Base-by-base conservation (phyloP, 129 eudicot species). In the Ambrosia trifida region DNA sequence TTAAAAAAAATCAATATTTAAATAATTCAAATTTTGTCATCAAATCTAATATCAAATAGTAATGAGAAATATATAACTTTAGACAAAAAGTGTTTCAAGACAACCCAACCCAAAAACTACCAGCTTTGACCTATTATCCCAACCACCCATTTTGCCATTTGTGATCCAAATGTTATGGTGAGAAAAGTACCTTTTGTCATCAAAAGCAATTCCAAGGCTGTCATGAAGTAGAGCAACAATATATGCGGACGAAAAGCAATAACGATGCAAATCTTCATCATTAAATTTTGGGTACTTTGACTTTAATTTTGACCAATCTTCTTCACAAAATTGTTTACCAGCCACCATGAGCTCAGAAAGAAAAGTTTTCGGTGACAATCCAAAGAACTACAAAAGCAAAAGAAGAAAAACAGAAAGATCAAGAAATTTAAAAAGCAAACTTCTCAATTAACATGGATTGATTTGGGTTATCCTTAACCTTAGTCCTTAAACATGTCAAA, bases 181-280 rank as follows among this genome's bases (percentile, higher is more conserved):
- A 32, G 41, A 31, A 20, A 68, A n/a, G 31, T 81, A 93, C 98
- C 98, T 87, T 60, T 74, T 70, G 50, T 89, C 96, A 76, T 89
- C 86, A 41, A 93, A 61, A 62, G 85, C 78, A 64, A 93, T 80
- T 63, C 90, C 96, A 54, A 93, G 96, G 79, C 95, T 89, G 64
- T 93, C 98, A 82, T 93, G 98, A 72, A 93, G 91, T 63, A 93
- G 78, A 82, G 96, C 98, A 62, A 89, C 87, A 43, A 93, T 93
- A 77, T 93, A 93, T 45, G 98, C 98, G 9, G 95, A 85, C 52
- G 98, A 93, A 80, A 93, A 87, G 80, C 98, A 93, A 52, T 78
- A 89, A 19, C 68, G 90, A 72, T 68, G 83, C 76, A 93, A 83
- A 77, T 93, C 98, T 80, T 89, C 98, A 46, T 87, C 95, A 20